Evolutionary conservation across 106 monocot species (phyloP).

Genomic region (Ottelia alismoides): DNA sequence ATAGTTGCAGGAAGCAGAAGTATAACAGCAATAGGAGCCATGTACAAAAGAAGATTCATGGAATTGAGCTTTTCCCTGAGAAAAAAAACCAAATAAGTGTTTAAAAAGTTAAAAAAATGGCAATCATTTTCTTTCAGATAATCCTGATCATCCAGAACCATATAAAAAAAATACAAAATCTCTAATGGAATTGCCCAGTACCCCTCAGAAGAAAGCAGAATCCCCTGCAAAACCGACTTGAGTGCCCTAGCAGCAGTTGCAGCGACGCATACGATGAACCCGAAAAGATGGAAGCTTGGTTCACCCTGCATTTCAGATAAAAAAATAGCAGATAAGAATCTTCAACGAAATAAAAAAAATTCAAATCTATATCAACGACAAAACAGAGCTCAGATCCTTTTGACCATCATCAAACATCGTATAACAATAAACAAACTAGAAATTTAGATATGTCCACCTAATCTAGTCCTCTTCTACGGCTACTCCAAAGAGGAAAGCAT

Average conservation of each 20-base stretch:
- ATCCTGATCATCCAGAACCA: no score
- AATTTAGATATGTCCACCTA: neutral
- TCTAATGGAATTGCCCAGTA: no score
- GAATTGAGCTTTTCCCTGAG: slow-evolving; percentile 84
- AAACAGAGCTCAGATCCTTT: neutral
- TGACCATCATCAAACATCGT: neutral
- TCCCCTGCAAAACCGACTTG: slow-evolving; percentile 62
- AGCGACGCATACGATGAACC: slow-evolving; percentile 54
- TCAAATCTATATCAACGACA: neutral
- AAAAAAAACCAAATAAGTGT: no score
- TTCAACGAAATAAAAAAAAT: neutral
- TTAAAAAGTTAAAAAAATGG: no score
- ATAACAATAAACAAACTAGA: neutral
- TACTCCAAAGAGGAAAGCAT: neutral
- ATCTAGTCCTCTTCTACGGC: neutral
- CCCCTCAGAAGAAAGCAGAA: slow-evolving; percentile 62
- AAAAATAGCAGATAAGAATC: slow-evolving; percentile 2
- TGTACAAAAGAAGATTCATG: slow-evolving; percentile 89
- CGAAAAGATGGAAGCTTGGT: slow-evolving; percentile 67
- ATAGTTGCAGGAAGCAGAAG: slow-evolving; percentile 72
- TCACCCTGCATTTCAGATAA: slow-evolving; percentile 36
- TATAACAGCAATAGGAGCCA: slow-evolving; percentile 80
- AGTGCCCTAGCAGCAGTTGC: slow-evolving; percentile 77
- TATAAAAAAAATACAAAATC: no score
- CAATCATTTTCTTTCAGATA: no score